Evolutionary conservation across 768 basidiomycete species (phyloP).

Genomic region (Mycena sanguinolenta): DNA sequence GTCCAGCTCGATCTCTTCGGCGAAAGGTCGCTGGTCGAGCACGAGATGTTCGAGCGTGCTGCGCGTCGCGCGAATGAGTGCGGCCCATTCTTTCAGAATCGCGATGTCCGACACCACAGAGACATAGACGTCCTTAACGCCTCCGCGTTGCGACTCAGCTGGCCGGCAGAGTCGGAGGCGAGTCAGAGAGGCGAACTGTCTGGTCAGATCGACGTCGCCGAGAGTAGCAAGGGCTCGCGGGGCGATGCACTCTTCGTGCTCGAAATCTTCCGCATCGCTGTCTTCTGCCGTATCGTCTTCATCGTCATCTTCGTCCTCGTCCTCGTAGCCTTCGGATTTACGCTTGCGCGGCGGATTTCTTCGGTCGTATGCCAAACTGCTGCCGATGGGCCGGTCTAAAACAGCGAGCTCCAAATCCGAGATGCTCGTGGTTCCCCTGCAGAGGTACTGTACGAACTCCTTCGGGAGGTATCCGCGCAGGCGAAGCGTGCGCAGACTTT

Average conservation of each 20-base stretch:
- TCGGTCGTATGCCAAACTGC: neutral
- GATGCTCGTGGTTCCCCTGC: neutral
- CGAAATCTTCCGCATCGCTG: neutral
- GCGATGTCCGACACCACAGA: neutral
- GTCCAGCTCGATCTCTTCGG: neutral
- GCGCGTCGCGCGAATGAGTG: neutral
- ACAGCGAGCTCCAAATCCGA: neutral
- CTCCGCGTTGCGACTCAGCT: neutral
- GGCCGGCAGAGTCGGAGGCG: neutral
- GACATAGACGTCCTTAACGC: neutral
- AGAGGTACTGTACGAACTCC: neutral
- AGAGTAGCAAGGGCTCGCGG: neutral
- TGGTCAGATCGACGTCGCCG: neutral
- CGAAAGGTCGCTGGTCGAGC: neutral
- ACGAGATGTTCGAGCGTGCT: slow-evolving; percentile 1
- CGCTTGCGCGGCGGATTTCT: neutral
- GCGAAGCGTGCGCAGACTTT: neutral
- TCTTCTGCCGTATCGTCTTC: neutral
- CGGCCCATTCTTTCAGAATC: neutral
- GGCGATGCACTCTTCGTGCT: slow-evolving; percentile 1
- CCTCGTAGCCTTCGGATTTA: neutral
- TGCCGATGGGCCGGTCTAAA: slow-evolving; percentile 1
- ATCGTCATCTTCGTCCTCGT: neutral
- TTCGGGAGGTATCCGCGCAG: neutral
- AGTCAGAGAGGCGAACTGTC: neutral